A percentile compares a stretch with the other conserved stretches of the same genome.
Conservation (phyloP, 495 filamentous ascomycete species). For the Aspergillus baeticus region DNA sequence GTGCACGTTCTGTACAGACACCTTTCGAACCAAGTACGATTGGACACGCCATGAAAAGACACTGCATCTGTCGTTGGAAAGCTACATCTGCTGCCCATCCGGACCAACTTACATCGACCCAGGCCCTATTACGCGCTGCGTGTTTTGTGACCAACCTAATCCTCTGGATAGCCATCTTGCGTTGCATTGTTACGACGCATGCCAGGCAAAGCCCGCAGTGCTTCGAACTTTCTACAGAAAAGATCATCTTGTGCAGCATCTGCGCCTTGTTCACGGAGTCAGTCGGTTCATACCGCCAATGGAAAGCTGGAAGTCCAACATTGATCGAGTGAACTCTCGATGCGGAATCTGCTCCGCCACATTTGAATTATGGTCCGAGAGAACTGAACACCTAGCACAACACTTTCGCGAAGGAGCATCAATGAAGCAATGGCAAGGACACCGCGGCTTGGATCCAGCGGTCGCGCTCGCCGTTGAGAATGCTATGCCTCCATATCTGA, state of each 20-base stretch:
- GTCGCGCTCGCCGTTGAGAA: slow-evolving; percentile 62
- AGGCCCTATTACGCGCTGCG: slow-evolving; percentile 7
- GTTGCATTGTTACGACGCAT: slow-evolving; percentile 60
- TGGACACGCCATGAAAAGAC: slow-evolving; percentile 81
- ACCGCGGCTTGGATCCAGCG: slow-evolving; percentile 63
- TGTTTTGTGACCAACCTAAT: slow-evolving; percentile 17
- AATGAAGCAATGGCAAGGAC: slow-evolving; percentile 68
- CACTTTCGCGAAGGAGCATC: slow-evolving; percentile 60
- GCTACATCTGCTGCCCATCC: slow-evolving; percentile 68
- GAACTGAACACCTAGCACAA: slow-evolving; percentile 60
- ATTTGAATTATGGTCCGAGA: slow-evolving; percentile 57
- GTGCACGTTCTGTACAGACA: slow-evolving; percentile 80
- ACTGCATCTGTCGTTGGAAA: slow-evolving; percentile 68
- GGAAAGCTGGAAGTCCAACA: slow-evolving; percentile 66
- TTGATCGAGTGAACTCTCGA: slow-evolving; percentile 57
- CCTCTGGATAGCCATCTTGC: slow-evolving; percentile 25
- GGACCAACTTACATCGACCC: slow-evolving; percentile 32
- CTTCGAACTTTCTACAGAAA: slow-evolving; percentile 77
- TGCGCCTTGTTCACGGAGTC: slow-evolving; percentile 66
- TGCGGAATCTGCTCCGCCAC: slow-evolving; percentile 64
- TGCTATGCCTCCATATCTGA: slow-evolving; percentile 57
- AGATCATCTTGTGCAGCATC: slow-evolving; percentile 74
- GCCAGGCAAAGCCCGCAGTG: slow-evolving; percentile 51
- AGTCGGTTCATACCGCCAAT: slow-evolving; percentile 53
- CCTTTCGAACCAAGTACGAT: slow-evolving; percentile 75